Conservation (phyloP, 129 eudicot species). For the Gnaphalium uliginosum region DNA sequence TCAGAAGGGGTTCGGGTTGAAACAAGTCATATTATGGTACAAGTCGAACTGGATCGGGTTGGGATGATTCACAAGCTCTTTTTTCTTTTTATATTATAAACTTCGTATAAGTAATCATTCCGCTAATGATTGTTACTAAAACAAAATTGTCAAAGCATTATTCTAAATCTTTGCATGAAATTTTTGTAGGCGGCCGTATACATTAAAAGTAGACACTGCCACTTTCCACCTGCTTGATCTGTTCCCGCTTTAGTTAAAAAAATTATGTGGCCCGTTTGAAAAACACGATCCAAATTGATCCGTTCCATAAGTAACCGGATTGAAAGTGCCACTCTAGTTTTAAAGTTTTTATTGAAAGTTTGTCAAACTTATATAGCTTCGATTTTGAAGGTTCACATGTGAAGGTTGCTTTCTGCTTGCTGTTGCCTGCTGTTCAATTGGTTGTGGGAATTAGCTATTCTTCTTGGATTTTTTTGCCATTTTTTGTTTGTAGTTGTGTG, state of each 20-base stretch:
- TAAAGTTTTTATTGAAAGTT: not conserved
- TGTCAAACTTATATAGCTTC: slow-evolving; percentile 19
- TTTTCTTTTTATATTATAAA: not conserved
- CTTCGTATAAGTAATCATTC: not conserved
- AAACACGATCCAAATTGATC: not conserved
- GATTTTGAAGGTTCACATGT: slow-evolving; percentile 45
- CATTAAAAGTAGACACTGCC: not conserved
- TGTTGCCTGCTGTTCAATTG: slow-evolving; percentile 55
- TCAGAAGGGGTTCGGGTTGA: not conserved
- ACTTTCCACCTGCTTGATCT: not conserved
- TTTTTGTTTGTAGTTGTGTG: slow-evolving; percentile 60
- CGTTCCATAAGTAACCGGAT: not conserved
- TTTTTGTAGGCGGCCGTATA: not conserved
- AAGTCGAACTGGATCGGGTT: not conserved
- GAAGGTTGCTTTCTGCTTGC: slow-evolving; percentile 52
- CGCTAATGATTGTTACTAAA: not conserved
- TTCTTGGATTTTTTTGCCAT: slow-evolving; percentile 58
- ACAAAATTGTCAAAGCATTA: not conserved
- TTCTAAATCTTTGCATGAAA: not conserved
- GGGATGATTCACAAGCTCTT: not conserved
- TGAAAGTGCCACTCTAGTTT: not conserved
- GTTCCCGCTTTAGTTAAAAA: not conserved
- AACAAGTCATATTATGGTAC: not conserved
- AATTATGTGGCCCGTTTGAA: slow-evolving; percentile 1
- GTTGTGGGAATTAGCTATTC: slow-evolving; percentile 58